Base-by-base conservation (phyloP, 495 filamentous ascomycete genomes). In the Trichoderma virens region DNA sequence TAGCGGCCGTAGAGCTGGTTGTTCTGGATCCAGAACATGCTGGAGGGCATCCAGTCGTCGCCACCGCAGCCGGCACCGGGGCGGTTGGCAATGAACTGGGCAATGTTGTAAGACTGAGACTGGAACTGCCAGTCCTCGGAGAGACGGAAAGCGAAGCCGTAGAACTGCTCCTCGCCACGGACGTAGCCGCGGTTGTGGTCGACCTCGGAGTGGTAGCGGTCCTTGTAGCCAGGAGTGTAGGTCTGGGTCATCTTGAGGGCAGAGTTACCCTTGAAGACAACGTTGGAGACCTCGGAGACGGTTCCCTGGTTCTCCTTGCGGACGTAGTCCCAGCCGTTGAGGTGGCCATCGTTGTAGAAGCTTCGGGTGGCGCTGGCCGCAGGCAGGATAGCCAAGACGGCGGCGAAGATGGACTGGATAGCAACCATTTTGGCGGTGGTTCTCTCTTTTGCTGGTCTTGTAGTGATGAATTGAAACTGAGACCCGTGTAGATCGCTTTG, bases 41-140 rank as follows among this genome's bases (percentile, higher is more conserved):
- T 79, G 20, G 74, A 75, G 0, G 83, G 83, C 80, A 83, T 82
- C 63, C 69, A 85, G 39, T 75, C 75, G 59, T 84, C 82, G 59
- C 39, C 41, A 28, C 59, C 59, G 62, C 82, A 83, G 28, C 73
- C 71, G 4, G 75, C 72, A 63, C 79, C 74, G 1, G 67, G 68
- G 67, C 84, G 83, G 65, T 83, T 74, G 63, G 80, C 80, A 67
- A 85, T 85, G 71, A 83, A 85, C 65, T 85, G 83, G 0, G 78
- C 81, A 54, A 84, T 63, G 67, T 84, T 82, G 70, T 79, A 85
- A 30, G 66, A 72, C 68, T 84, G 81, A 0, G 77, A 75, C 30
- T 64, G 62, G 67, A 80, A 80, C 64, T 84, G 70, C 83, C 83
- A 85, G 68, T 72, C 38, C 3, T 79, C 66, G 61, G 77, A 72